A percentile compares a stretch with the other conserved stretches of the same genome.
phyloP scores from a whole-genome alignment of 2,329 filamentous ascomycete genomes.

The Allantophomopsis lycopodina region DNA sequence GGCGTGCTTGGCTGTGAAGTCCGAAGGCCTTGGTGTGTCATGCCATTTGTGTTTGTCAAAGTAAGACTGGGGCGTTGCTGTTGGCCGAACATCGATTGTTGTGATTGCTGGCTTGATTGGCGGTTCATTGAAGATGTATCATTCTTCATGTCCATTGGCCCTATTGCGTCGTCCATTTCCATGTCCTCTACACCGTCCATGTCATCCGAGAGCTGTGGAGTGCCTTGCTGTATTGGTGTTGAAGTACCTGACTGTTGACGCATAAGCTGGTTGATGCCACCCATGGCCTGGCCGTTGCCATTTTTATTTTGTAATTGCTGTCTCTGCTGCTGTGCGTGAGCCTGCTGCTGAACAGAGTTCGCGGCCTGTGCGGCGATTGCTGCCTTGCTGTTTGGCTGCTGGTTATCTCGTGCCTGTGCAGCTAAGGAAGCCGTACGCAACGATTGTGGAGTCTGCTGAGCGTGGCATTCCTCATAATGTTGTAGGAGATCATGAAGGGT shows the following conservation, averaged over 20 bases:
- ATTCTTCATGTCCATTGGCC: conserved; percentile 49
- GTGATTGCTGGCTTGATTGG: conserved; percentile 53
- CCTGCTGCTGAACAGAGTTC: conserved; percentile 31
- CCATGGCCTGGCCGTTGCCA: conserved; percentile 12
- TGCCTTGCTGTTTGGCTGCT: conserved; percentile 32
- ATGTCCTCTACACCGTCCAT: conserved; percentile 86
- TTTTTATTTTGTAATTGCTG: conserved; percentile 13
- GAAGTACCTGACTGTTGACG: conserved; percentile 13
- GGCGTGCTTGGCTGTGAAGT: conserved; percentile 82
- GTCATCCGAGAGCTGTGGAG: conserved; percentile 33
- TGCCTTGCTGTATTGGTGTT: conserved; percentile 16
- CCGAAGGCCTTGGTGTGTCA: conserved; percentile 66
- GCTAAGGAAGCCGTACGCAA: conserved; percentile 21
- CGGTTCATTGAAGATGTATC: conserved; percentile 27
- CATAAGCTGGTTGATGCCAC: conserved; percentile 19
- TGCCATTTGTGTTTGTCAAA: conserved; percentile 57
- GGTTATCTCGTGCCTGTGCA: conserved; percentile 27
- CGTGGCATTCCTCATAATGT: conserved; percentile 93
- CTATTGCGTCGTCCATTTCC: conserved; percentile 84
- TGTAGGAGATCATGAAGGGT: conserved; percentile 90
- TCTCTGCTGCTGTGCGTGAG: conserved; percentile 24
- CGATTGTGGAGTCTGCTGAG: conserved; percentile 45
- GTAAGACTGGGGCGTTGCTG: conserved; percentile 60
- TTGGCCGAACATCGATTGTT: conserved; percentile 51
- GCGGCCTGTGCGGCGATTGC: conserved; percentile 16